Base-by-base conservation (phyloP, 805 yeast genomes). In the Candida tallmaniae region DNA sequence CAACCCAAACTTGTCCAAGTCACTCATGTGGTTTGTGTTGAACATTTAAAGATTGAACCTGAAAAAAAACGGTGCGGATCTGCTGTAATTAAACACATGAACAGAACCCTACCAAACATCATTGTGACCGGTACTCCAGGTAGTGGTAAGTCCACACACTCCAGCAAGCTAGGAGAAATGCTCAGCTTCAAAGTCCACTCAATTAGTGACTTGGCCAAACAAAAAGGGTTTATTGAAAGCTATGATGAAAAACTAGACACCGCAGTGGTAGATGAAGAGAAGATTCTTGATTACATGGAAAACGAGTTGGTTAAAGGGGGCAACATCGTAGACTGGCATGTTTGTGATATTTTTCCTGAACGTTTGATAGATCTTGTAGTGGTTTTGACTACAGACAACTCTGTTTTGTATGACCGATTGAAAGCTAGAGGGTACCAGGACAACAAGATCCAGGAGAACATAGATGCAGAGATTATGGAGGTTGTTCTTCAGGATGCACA, bases 381-480 rank as follows among this genome's bases (percentile, higher is more conserved):
- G 25, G 98, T 93, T 1, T 68, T 93, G 36, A 70, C 89, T 44
- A 80, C 95, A 29, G 83, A 84, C 50, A 87, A 84, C 50, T 62
- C 78, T 11, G 58, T 67, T 1, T 70, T 93, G 17, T 83, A 72
- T 57, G 95, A 87, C 34, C 71, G 99, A 48, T 66, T 93, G 46
- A 65, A 68, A 41, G 73, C 75, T 40, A 74, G 98, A 56, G 83
- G 80, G 5, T 93, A 93, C 54, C 77, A 81, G 35, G 82, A 85
- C 41, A 70, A 73, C 40, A 93, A 93, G 60, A 76, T 93, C 43
- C 82, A 80, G 38, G 99, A 93, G 51, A 93, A 93, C 54, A 62
- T 93, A 29, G 98, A 93, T 57, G 94, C 95, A 40, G 99, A 93
- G 60, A 93, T 93, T 45, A 93, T 93, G 97, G 90, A 89, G 46